Evolutionary conservation across 257 asterid genomes (phyloP).

Genomic region (Nicotiana obtusifolia): DNA sequence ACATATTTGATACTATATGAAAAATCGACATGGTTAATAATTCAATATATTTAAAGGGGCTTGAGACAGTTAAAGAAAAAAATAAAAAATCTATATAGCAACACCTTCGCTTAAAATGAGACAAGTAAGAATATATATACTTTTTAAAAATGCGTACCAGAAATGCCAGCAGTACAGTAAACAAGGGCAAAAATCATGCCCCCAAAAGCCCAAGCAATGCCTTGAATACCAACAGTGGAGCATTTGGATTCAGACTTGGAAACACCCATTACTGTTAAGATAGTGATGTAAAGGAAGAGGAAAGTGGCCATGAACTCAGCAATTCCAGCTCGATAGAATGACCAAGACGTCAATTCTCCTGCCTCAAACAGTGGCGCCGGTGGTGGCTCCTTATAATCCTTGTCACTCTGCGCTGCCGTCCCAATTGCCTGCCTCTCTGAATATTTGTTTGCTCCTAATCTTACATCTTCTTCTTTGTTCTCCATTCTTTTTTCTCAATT

Average conservation of each 20-base stretch:
- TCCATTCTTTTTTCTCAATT: conserved; percentile 11
- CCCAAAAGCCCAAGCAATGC: conserved; percentile 39
- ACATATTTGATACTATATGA: no score
- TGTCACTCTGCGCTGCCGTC: conserved; percentile 28
- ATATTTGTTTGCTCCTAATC: conserved; percentile 26
- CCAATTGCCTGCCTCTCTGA: conserved; percentile 28
- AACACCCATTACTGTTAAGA: conserved; percentile 32
- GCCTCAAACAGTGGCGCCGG: conserved; percentile 26
- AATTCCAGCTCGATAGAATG: conserved; percentile 35
- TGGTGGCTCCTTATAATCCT: conserved; percentile 32
- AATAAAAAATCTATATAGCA: no score
- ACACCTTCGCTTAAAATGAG: no score
- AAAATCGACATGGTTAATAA: no score
- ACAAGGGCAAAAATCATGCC: conserved; percentile 41
- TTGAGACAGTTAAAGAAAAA: no score
- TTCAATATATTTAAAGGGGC: no score
- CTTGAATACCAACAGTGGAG: conserved; percentile 31
- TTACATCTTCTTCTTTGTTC: conserved; percentile 24
- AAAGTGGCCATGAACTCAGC: conserved; percentile 35
- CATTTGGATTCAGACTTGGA: conserved; percentile 16
- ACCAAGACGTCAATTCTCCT: conserved; percentile 26
- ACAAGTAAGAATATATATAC: no score
- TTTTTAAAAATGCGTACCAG: conserved; percentile 7
- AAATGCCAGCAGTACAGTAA: conserved; percentile 33
- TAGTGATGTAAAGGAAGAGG: conserved; percentile 28